phyloP scores from a whole-genome alignment of 2,329 filamentous ascomycete species.

The Xylariaceae sp. region DNA sequence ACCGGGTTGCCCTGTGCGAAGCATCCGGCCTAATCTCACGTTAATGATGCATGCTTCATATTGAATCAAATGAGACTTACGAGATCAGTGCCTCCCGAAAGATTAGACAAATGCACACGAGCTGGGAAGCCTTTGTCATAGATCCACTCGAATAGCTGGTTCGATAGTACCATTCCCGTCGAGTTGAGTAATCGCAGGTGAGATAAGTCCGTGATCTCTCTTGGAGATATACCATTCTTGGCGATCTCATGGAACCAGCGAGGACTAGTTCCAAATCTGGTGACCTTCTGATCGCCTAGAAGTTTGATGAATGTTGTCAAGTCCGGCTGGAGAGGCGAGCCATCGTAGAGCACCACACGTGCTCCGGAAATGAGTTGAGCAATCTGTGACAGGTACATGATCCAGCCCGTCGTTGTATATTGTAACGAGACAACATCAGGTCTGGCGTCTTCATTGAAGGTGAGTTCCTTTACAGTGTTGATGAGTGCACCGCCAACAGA shows the following conservation, averaged over 20 bases:
- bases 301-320: constrained; percentile 59
- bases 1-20: constrained; percentile 65
- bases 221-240: constrained; percentile 58
- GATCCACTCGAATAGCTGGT: constrained; percentile 76
- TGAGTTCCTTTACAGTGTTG: constrained; percentile 53
- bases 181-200: constrained; percentile 58
- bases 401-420: constrained; percentile 74
- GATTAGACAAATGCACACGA: constrained; percentile 64
- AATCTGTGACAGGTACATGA: constrained; percentile 71
- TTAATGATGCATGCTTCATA: too few species aligned
- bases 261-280: constrained; percentile 71
- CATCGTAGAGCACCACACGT: constrained; percentile 71
- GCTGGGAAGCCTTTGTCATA: constrained; percentile 66
- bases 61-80: too few species aligned
- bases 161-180: constrained; percentile 78
- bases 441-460: constrained; percentile 41
- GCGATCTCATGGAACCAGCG: constrained; percentile 72
- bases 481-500: constrained; percentile 62
- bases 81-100: constrained; percentile 75
- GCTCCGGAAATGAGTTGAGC: constrained; percentile 56
- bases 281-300: constrained; percentile 60
- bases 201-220: constrained; percentile 58
- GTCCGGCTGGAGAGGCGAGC: constrained; percentile 73
- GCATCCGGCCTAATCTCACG: constrained; percentile 57
- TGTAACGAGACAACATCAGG: constrained; percentile 43